These are phyloP conservation scores for Pyrenula aspistea DNA, from an alignment of 495 filamentous ascomycete genomes.

Conservation along the genomic window DNA sequence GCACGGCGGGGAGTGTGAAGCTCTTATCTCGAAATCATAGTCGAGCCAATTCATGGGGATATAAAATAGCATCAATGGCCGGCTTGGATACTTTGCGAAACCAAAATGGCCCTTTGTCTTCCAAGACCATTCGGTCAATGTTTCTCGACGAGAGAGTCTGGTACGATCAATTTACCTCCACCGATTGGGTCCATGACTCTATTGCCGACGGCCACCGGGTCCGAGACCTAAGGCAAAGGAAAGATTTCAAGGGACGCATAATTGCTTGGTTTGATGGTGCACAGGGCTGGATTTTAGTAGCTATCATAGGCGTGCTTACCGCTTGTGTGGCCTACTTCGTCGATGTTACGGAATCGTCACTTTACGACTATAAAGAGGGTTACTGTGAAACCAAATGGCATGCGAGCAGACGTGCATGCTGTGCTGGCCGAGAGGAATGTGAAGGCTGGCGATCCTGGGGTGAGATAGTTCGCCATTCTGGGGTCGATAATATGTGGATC, in stretches of 20 bases:
- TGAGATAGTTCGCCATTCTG: conserved; percentile 40
- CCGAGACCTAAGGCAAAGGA: conserved; percentile 67
- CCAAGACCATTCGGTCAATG: conserved; percentile 39
- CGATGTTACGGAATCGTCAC: conserved; percentile 67
- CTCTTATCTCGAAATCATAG: conserved; percentile 49
- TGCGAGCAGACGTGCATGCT: conserved; percentile 65
- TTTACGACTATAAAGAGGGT: conserved; percentile 87
- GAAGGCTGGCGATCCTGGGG: conserved; percentile 70
- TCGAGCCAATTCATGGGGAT: conserved; percentile 50
- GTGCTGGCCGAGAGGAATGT: conserved; percentile 50
- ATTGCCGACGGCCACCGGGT: conserved; percentile 88
- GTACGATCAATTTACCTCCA: conserved; percentile 99
- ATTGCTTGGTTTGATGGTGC: conserved; percentile 70
- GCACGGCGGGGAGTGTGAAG: conserved; percentile 19
- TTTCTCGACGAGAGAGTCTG: conserved; percentile 79
- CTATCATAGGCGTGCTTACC: conserved; percentile 78
- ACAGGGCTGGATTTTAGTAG: conserved; percentile 92
- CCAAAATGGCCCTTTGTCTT: conserved; percentile 25
- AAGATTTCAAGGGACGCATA: conserved; percentile 72
- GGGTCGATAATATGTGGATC: conserved; percentile 46
- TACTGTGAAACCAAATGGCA: conserved; percentile 68
- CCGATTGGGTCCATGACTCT: conserved; percentile 97
- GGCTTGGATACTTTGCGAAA: conserved; percentile 15
- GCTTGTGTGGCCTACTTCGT: conserved; percentile 82
- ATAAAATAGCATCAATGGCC: conserved; percentile 31